A percentile compares a stretch with the other conserved stretches of the same genome.
Conservation (phyloP, 202 grass and related monocot species). For the Setaria viridis region DNA sequence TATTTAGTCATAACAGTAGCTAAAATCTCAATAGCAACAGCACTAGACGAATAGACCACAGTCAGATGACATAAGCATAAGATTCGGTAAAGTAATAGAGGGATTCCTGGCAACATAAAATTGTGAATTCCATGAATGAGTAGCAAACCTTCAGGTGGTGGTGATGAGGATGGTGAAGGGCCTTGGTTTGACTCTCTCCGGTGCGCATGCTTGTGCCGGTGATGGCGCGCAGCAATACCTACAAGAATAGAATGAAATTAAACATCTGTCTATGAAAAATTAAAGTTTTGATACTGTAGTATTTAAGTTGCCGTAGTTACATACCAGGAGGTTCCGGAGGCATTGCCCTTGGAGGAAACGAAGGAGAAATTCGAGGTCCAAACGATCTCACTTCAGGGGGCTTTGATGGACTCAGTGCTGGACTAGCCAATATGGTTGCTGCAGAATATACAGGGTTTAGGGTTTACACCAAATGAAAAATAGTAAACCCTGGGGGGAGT, state of each 20-base stretch:
- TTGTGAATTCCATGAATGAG: slow-evolving; percentile 21
- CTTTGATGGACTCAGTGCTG: slow-evolving; percentile 49
- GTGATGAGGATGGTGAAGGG: slow-evolving; percentile 59
- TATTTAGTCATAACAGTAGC: neutral
- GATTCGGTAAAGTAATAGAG: slow-evolving; percentile 4
- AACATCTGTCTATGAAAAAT: slow-evolving; percentile 13
- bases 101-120: slow-evolving; percentile 6
- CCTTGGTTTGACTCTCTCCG: slow-evolving; percentile 53
- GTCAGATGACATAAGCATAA: slow-evolving; percentile 30
- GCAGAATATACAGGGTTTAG: slow-evolving; percentile 28
- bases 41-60: slow-evolving; percentile 19
- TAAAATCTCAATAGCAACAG: slow-evolving; percentile 4
- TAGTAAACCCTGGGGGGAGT: slow-evolving; percentile 21
- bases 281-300: slow-evolving; percentile 20
- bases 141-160: slow-evolving; percentile 72
- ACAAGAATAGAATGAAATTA: slow-evolving; percentile 34
- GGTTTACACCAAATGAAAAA: neutral
- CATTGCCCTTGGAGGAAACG: slow-evolving; percentile 53
- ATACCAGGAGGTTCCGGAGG: slow-evolving; percentile 69
- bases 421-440: slow-evolving; percentile 41
- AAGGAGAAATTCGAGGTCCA: slow-evolving; percentile 55
- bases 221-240: slow-evolving; percentile 51
- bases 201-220: slow-evolving; percentile 61
- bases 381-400: slow-evolving; percentile 43
- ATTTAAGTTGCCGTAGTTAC: slow-evolving; percentile 13